phyloP scores from a whole-genome alignment of 257 asterid species.

The Ilex aquifolium region DNA sequence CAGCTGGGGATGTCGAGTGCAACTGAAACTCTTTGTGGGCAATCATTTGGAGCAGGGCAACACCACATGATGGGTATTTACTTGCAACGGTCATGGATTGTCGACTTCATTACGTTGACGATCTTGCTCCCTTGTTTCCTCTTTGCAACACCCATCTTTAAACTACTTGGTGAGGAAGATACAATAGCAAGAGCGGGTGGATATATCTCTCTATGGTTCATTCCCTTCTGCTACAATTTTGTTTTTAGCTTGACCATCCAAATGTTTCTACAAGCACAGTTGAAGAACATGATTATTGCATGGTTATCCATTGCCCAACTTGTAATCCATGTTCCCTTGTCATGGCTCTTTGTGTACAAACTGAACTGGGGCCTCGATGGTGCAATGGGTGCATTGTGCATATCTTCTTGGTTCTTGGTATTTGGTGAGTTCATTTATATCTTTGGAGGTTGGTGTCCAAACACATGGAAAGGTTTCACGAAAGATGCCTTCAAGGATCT shows the following conservation, averaged over 20 bases:
- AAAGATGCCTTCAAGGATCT: slow-evolving; percentile 62
- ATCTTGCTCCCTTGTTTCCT: slow-evolving; percentile 57
- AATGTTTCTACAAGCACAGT: slow-evolving; percentile 92
- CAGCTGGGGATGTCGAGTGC: slow-evolving; percentile 99
- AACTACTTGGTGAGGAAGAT: slow-evolving; percentile 54
- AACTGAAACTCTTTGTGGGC: slow-evolving; percentile 93
- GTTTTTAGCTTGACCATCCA: slow-evolving; percentile 61
- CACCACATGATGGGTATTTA: slow-evolving; percentile 89
- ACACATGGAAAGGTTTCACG: slow-evolving; percentile 74
- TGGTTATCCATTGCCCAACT: slow-evolving; percentile 53
- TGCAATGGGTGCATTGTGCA: slow-evolving; percentile 66
- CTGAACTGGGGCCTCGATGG: slow-evolving; percentile 61
- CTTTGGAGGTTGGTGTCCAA: slow-evolving; percentile 84
- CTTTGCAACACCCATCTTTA: slow-evolving; percentile 56
- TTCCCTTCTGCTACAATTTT: slow-evolving; percentile 37
- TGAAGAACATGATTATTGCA: slow-evolving; percentile 67
- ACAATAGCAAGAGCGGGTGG: slow-evolving; percentile 60
- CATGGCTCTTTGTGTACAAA: slow-evolving; percentile 52
- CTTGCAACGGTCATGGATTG: slow-evolving; percentile 91
- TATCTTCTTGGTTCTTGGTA: slow-evolving; percentile 60
- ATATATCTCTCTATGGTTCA: slow-evolving; percentile 63
- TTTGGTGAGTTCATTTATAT: slow-evolving; percentile 63
- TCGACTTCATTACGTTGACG: slow-evolving; percentile 57
- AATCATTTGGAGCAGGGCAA: slow-evolving; percentile 88
- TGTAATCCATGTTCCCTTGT: slow-evolving; percentile 58